Evolutionary conservation across 2,329 filamentous ascomycete species (phyloP).

Genomic region (Exophiala sideris): DNA sequence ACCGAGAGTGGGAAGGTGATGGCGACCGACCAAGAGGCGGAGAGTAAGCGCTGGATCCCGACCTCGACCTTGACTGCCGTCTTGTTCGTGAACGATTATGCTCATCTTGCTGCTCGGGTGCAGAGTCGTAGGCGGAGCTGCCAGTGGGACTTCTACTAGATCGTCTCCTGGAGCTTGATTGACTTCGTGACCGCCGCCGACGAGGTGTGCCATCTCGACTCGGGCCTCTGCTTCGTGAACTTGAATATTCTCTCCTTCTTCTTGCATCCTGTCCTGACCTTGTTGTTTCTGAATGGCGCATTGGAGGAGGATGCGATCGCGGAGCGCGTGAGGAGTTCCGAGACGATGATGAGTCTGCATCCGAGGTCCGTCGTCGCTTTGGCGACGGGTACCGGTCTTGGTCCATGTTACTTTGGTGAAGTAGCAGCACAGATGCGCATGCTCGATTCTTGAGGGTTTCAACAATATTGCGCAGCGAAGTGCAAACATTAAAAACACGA

Average conservation of each 20-base stretch:
- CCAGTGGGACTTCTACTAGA: conserved; percentile 11
- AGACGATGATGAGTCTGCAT: conserved; percentile 17
- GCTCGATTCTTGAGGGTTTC: not conserved
- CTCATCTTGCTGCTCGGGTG: conserved; percentile 13
- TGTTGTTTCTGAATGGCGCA: conserved; percentile 7
- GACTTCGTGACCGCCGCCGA: conserved; percentile 9
- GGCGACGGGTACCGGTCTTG: conserved; percentile 11
- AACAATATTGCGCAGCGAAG: not conserved
- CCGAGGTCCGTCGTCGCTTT: conserved; percentile 25
- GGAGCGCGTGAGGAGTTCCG: conserved; percentile 7
- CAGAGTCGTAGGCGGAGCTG: conserved; percentile 21
- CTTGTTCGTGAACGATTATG: not conserved
- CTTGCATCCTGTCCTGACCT: conserved; percentile 8
- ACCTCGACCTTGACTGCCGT: conserved; percentile 29
- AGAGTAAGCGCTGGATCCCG: conserved; percentile 47
- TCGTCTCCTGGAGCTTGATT: conserved; percentile 12
- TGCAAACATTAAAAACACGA: conserved; percentile 2
- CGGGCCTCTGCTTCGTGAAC: conserved; percentile 14
- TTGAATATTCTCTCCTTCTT: conserved; percentile 17
- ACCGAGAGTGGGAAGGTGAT: conserved; percentile 29
- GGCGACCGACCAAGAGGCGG: conserved; percentile 27
- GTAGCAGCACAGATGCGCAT: not conserved
- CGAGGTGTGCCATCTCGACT: conserved; percentile 5
- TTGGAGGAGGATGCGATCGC: conserved; percentile 5
- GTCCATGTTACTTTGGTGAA: conserved; percentile 9